phyloP scores from a whole-genome alignment of 2,329 filamentous ascomycete species.

The Colletotrichum tamarilloi region DNA sequence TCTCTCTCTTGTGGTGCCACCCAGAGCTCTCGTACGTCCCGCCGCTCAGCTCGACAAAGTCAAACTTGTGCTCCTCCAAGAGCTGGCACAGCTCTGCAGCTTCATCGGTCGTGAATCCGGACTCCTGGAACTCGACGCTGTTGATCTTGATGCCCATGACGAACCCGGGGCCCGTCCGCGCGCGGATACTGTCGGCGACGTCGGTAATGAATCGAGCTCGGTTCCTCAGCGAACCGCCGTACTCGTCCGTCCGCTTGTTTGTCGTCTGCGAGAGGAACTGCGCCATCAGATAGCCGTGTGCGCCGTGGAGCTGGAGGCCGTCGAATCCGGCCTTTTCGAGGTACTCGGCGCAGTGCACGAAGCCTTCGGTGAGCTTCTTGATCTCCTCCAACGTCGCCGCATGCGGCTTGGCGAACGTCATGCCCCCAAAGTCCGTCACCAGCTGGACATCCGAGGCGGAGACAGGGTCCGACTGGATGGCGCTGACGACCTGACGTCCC shows the following conservation, averaged over 20 bases:
- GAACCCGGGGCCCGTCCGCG: slow-evolving; percentile 42
- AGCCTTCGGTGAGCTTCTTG: slow-evolving; percentile 64
- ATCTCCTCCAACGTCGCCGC: slow-evolving; percentile 66
- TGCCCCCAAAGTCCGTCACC: slow-evolving; percentile 37
- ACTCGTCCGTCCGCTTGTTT: slow-evolving; percentile 62
- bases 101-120: slow-evolving; percentile 62
- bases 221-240: slow-evolving; percentile 55
- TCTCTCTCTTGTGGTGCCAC: slow-evolving; percentile 62
- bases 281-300: slow-evolving; percentile 64
- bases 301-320: slow-evolving; percentile 61
- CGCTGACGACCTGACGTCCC: slow-evolving; percentile 61
- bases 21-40: slow-evolving; percentile 67
- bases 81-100: slow-evolving; percentile 56
- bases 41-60: slow-evolving; percentile 69
- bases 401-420: slow-evolving; percentile 58
- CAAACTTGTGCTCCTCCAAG: slow-evolving; percentile 59
- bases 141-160: slow-evolving; percentile 69
- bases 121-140: slow-evolving; percentile 59
- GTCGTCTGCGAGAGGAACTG: slow-evolving; percentile 61
- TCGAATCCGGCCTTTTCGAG: slow-evolving; percentile 70
- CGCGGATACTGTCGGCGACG: slow-evolving; percentile 48
- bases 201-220: slow-evolving; percentile 57
- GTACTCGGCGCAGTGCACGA: slow-evolving; percentile 70
- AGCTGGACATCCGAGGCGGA: slow-evolving; percentile 53
- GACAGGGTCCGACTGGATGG: slow-evolving; percentile 48